These are phyloP conservation scores for Salinomyces thailandicus DNA, from an alignment of 2,329 filamentous ascomycete species.

Conservation along the genomic window DNA sequence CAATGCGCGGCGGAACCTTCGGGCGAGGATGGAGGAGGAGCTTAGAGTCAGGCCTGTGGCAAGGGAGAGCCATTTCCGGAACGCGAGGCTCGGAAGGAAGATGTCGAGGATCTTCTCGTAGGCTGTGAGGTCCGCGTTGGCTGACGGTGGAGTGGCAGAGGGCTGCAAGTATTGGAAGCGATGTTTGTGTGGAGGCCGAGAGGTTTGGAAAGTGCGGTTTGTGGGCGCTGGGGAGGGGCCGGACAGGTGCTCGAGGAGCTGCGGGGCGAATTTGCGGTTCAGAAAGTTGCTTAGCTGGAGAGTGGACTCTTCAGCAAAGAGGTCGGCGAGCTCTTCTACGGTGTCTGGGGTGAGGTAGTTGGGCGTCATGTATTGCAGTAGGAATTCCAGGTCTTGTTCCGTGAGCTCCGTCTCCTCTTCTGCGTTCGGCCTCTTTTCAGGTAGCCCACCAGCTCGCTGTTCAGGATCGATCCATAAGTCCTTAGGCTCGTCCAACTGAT, in stretches of 20 bases:
- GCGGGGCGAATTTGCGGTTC: slow-evolving; percentile 62
- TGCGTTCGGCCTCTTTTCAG: not conserved
- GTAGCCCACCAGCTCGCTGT: slow-evolving; percentile 1
- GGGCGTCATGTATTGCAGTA: slow-evolving; percentile 81
- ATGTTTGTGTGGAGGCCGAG: slow-evolving; percentile 88
- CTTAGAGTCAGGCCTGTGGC: slow-evolving; percentile 67
- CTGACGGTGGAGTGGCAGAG: not conserved
- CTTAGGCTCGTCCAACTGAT: slow-evolving; percentile 76
- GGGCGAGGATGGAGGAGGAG: slow-evolving; percentile 66
- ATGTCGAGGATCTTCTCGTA: slow-evolving; percentile 70
- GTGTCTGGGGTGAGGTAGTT: slow-evolving; percentile 89
- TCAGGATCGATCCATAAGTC: slow-evolving; percentile 40
- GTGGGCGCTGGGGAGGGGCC: slow-evolving; percentile 44
- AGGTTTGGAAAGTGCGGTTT: slow-evolving; percentile 27
- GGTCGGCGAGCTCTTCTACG: slow-evolving; percentile 66
- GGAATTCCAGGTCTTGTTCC: slow-evolving; percentile 73
- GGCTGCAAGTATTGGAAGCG: slow-evolving; percentile 65
- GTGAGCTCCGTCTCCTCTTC: slow-evolving; percentile 43
- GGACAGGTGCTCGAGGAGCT: slow-evolving; percentile 59
- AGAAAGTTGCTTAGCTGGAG: slow-evolving; percentile 73
- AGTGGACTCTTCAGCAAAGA: slow-evolving; percentile 73
- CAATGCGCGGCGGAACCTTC: slow-evolving; percentile 73
- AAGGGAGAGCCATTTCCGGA: slow-evolving; percentile 79
- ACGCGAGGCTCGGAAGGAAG: slow-evolving; percentile 73
- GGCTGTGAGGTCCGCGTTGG: slow-evolving; percentile 34